Percentiles rank a stretch among this genome's conserved stretches.
Evolutionary conservation across 495 filamentous ascomycete genomes (phyloP).

Genomic region (Hapsidospora chrysogenum): DNA sequence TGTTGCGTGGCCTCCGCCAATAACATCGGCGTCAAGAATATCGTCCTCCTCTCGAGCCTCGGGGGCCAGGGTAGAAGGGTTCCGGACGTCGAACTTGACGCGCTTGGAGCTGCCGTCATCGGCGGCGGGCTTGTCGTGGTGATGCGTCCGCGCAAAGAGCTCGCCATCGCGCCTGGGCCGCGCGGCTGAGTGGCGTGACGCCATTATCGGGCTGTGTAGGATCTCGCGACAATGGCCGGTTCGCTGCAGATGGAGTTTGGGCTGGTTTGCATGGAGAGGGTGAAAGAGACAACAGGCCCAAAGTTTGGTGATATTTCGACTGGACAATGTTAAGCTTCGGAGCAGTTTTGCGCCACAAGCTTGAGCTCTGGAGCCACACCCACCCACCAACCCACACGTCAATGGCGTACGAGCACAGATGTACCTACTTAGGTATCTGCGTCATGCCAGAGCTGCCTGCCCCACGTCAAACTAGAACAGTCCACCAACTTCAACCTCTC

Average conservation of each 20-base stretch:
- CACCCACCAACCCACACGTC: no score
- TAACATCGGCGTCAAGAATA: slow-evolving; percentile 79
- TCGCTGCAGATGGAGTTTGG: no score
- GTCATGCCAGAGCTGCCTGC: slow-evolving; percentile 2
- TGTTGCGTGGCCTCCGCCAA: slow-evolving; percentile 60
- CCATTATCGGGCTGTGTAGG: no score
- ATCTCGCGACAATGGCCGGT: no score
- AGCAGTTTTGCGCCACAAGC: no score
- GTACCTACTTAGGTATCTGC: slow-evolving; percentile 2
- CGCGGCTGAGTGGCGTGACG: slow-evolving; percentile 41
- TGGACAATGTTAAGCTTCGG: no score
- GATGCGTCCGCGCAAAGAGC: slow-evolving; percentile 56
- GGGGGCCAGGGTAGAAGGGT: slow-evolving; percentile 76
- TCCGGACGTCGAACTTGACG: slow-evolving; percentile 86
- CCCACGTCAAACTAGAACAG: no score
- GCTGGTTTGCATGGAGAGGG: no score
- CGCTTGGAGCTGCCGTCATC: slow-evolving; percentile 55
- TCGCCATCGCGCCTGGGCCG: slow-evolving; percentile 75
- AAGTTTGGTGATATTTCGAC: no score
- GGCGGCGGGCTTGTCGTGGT: slow-evolving; percentile 33
- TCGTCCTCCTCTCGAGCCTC: slow-evolving; percentile 55
- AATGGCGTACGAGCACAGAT: no score
- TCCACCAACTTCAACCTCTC: background rate
- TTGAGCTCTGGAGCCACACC: no score
- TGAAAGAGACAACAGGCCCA: no score